A percentile compares a stretch with the other conserved stretches of the same genome.
Evolutionary conservation across 805 yeast species (phyloP).

Genomic region (Candida andamanensis): DNA sequence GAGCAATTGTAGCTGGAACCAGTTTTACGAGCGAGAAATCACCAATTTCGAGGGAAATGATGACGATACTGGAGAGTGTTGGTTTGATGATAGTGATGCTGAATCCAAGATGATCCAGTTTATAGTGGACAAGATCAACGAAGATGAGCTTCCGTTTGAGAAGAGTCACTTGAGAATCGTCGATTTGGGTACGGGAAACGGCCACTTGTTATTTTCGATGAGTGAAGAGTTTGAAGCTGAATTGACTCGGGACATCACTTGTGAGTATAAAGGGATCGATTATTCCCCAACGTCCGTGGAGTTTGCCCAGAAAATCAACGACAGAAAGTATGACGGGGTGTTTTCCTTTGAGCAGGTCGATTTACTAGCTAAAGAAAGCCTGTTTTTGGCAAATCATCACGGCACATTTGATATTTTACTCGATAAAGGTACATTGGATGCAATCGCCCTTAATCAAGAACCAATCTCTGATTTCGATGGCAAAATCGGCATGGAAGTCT

Average conservation of each 20-base stretch:
- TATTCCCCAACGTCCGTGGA: conserved; percentile 77
- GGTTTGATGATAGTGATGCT: conserved; percentile 96
- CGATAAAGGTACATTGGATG: conserved; percentile 96
- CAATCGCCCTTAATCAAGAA: conserved; percentile 79
- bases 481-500: conserved; percentile 50
- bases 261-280: conserved; percentile 60
- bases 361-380: conserved; percentile 42
- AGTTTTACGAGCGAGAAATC: conserved; percentile 71
- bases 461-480: conserved; percentile 39
- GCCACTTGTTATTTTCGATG: conserved; percentile 75
- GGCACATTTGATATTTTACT: conserved; percentile 65
- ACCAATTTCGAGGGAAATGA: conserved; percentile 67
- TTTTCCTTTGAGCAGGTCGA: conserved; percentile 66
- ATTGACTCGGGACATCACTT: conserved; percentile 9
- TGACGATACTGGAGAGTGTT: conserved; percentile 88
- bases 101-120: conserved; percentile 79
- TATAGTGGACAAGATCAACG: conserved; percentile 46
- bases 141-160: conserved; percentile 17
- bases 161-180: conserved; percentile 39
- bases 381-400: conserved; percentile 30
- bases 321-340: conserved; percentile 24
- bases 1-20: conserved; percentile 80
- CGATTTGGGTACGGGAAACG: conserved; percentile 96
- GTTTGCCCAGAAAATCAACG: conserved; percentile 62
- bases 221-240: conserved; percentile 55